Evolutionary conservation across 495 filamentous ascomycete species (phyloP), one percentile per base, ranked within the genome.

Genomic region (Penicillium samsonianum): DNA sequence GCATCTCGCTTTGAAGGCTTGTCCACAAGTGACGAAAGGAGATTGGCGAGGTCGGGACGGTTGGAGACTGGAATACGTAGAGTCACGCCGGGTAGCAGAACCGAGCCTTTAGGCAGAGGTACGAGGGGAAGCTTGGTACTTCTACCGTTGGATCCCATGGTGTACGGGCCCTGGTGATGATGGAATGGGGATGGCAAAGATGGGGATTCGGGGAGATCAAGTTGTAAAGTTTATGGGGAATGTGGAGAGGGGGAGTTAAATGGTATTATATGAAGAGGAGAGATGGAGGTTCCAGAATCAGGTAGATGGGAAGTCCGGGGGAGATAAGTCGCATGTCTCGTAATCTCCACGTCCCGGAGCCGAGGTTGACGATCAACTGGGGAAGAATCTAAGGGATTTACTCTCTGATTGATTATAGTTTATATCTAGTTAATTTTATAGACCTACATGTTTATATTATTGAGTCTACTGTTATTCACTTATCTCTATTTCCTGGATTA

Each of bases 51-150:
- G 68, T 97, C 92, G 30, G 90, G 82, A 14, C 92, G 88, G 68
- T 87, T 88, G 25, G 84, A 76, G 22, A 96, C 84, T 19, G 89
- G 83, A 48, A 96, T 85, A 57, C 90, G 84, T 28, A 91, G 75
- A 38, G 89, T 86, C 17, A 88, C 84, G 48, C 91, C 90, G 20
- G 92, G 92, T 0, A 96, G 82, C 25, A 97, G 82, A 37, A 96
- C 88, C 35, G 80, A 80, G 63, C 84, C 85, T 57, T 85, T 84
- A 19, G 89, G 81, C 25, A 96, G 80, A 20, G 89, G 87, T 50
- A 96, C 85, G 59, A 96, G 72, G 41, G 91, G 88, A 22, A 95
- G 75, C 57, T 80, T 82, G 49, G 73, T 73, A 6, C 76, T 68
- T 63, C 73, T 78, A 54, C 65, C 70, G 63, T 69, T 74, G 61